phyloP scores from a whole-genome alignment of 2,329 filamentous ascomycete genomes.

The Cadophora luteo-olivacea region DNA sequence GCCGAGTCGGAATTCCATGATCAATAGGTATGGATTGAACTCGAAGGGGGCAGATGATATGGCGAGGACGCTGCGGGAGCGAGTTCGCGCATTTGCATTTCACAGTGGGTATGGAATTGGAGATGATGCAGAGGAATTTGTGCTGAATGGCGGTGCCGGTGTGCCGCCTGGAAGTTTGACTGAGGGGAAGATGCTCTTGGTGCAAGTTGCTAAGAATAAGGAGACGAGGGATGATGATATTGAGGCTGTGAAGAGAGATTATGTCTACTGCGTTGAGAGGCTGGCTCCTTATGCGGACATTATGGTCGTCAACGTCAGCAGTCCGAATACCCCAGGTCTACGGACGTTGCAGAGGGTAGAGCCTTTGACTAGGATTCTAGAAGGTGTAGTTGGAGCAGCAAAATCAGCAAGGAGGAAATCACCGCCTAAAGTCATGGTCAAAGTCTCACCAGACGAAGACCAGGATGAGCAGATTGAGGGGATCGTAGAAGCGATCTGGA shows the following conservation, averaged over 20 bases:
- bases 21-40: constrained; percentile 97
- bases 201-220: constrained; percentile 98
- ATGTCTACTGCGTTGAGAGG: constrained; percentile 86
- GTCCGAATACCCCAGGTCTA: constrained; percentile 92
- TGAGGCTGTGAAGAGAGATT: constrained; percentile 78
- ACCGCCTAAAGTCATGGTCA: constrained; percentile 91
- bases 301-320: constrained; percentile 97
- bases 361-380: constrained; percentile 80
- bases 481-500: constrained; percentile 84
- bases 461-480: constrained; percentile 82
- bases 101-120: constrained; percentile 68
- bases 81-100: constrained; percentile 79
- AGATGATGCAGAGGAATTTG: constrained; percentile 68
- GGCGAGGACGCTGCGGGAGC: constrained; percentile 77
- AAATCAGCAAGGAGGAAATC: constrained; percentile 70
- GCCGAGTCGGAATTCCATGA: constrained; percentile 81
- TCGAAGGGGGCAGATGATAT: constrained; percentile 88
- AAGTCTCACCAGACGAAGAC: constrained; percentile 96
- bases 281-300: constrained; percentile 91
- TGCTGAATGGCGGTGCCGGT: constrained; percentile 77
- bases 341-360: constrained; percentile 85
- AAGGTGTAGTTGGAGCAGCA: constrained; percentile 82
- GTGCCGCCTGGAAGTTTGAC: constrained; percentile 85
- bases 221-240: constrained; percentile 85
- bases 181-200: constrained; percentile 79